Conservation (phyloP, 2,329 filamentous ascomycete genomes). For the Didymella glomerata region DNA sequence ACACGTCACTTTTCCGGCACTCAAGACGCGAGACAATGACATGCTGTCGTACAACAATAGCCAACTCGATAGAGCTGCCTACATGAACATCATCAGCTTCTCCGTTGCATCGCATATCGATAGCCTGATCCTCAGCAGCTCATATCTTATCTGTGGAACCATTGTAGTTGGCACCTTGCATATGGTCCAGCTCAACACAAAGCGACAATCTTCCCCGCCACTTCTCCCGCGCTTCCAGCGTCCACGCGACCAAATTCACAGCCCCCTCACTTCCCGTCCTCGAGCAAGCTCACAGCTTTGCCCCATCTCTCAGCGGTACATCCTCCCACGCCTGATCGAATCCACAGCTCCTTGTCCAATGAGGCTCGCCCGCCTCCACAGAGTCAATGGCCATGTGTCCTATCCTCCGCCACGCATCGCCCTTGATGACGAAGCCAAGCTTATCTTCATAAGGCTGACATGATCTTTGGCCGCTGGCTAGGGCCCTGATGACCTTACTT, state of each 20-base stretch:
- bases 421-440: slow-evolving; percentile 60
- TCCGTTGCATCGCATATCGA: slow-evolving; percentile 15
- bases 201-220: slow-evolving; percentile 3
- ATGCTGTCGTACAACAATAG: slow-evolving; percentile 7
- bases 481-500: slow-evolving; percentile 75
- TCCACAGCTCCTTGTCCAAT: slow-evolving; percentile 70
- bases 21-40: background rate
- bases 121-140: slow-evolving; percentile 3
- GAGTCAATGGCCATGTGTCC: slow-evolving; percentile 70
- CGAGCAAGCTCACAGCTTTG: slow-evolving; percentile 31
- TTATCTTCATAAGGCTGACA: slow-evolving; percentile 57
- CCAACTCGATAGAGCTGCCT: background rate
- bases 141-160: slow-evolving; percentile 4
- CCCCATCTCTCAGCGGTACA: slow-evolving; percentile 42
- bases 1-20: background rate
- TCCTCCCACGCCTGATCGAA: slow-evolving; percentile 71
- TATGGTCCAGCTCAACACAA: slow-evolving; percentile 1
- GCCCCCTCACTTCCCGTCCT: slow-evolving; percentile 4
- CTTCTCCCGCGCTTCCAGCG: slow-evolving; percentile 18
- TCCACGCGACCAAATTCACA: slow-evolving; percentile 10
- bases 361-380: slow-evolving; percentile 61
- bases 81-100: background rate
- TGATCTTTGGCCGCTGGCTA: slow-evolving; percentile 69
- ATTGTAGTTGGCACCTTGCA: slow-evolving; percentile 5
- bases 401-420: slow-evolving; percentile 67